Base-by-base conservation (phyloP, 345 rosid species). In the Euphorbia lathyris region DNA sequence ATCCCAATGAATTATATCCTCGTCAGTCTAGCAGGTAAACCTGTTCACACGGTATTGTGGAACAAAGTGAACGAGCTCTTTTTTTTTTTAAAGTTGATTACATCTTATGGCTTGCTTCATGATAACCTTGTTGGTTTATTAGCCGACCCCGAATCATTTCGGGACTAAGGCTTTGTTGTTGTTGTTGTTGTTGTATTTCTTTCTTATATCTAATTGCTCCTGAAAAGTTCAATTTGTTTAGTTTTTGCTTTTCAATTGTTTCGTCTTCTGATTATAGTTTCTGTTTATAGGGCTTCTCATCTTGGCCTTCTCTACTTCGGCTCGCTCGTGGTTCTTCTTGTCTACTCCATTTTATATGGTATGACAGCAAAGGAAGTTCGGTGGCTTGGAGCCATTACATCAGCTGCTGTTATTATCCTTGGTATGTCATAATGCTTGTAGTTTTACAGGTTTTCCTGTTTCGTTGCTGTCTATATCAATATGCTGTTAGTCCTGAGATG, bases 361-460 rank as follows among this genome's bases (percentile, higher is more conserved):
- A 84, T 96, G 72, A 92, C 98, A 50, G 90, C 99, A 72, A 90
- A 84, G 78, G 99, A 96, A 70, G 83, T 96, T 23, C 91, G 85
- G 27, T 92, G 97, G 96, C 99, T 96, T 74, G 99, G 99, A 74
- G 97, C 87, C 70, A 84, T 92, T 72, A 92, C 99, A 65, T 92
- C 99, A 68, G 88, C 89, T 75, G 97, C 99, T 53, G 90, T 96
- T 70, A 86, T 96, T 48, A 92, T 96, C 74, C 97, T 96, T 58
- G 99, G 99, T 92, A 77, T 80, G 74, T 42, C 52, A 45, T 67
- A 30, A 42, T 25, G 29, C 47, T 56, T 62, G 2, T 68, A 53
- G 72, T 70, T 73, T 14, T 52, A 38, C 60, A 40, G 34, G 62
- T 65, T 77, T 73, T 34, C 32, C 57, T 51, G 68, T 65, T 25